Base-by-base conservation (phyloP, 108 stramenopile species). In the Mayamaea pseudoterrestris region DNA sequence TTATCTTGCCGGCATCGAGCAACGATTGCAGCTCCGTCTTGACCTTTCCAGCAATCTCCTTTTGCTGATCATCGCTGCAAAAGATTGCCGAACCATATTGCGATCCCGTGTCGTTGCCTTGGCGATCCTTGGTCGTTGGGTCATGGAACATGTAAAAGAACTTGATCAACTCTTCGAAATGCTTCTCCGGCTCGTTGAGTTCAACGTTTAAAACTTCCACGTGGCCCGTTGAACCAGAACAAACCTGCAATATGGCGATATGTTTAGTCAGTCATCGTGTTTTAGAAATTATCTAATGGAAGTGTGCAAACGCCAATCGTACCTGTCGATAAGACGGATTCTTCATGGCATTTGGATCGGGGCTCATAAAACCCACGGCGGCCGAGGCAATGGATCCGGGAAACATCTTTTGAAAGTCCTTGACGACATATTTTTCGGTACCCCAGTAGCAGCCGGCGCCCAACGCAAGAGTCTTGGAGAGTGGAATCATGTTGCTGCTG, bases 81-180 rank as follows among this genome's bases (percentile, higher is more conserved):
- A 87, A 95, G 14, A 95, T 71, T 8, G 46, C 75, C 23, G 64
- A 65, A 21, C 76, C 71, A 55, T 95, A 95, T 53, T 95, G 94
- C 3, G 78, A 74, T 2, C 94, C 94, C 9, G 45, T 32, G 70
- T 95, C 94, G 36, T 83, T 79, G n/a, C 89, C 87, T 63, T 95
- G 94, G 14, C 79, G 65, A 61, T 95, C 74, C 50, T 59, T 30
- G 34, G 86, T 90, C 5, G 88, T 91, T 14, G 93, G 93, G 59
- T 93, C 85, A 42, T 87, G 85, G 63, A 87, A 87, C 34, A 41
- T 35, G 58, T 71, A 94, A 66, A 94, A 91, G 59, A 91, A 85
- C 8, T 54, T 43, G 22, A 86, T 65, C 39, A 94, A 55, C 20
- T 80, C 73, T 50, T 83, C 83, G 41, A 67, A 70, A 9, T 46